Evolutionary conservation across 192 early-diverging fungal species (phyloP), one percentile per base, ranked within the genome.

Genomic region (Ramicandelaber brevisporus): DNA sequence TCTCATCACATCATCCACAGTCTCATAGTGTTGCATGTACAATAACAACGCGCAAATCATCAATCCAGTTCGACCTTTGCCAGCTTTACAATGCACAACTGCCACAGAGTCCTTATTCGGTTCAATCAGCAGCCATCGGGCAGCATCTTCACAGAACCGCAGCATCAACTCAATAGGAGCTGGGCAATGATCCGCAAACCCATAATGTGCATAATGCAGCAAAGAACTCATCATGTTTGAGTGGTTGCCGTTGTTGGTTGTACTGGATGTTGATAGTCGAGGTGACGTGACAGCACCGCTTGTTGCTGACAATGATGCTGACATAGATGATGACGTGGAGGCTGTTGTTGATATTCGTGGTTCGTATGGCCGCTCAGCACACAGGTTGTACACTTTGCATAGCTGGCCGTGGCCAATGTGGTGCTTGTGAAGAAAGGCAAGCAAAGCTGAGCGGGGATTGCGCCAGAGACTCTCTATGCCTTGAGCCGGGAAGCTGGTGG

Each of bases 301-400:
- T 3, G 5, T 28, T 9, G 6, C 8, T 5, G 28, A 29, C 3
- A 12, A 11, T 5, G 3, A 3, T 26, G 20, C 4, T 29, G 9
- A 1, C 11, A 29, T 3, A 4, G 10, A 9, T 12, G 1, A 10
- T 8, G 6, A 15, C 3, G 2, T 12, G 6, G n/a, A n/a, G n/a
- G n/a, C n/a, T n/a, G 2, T 14, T 8, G 14, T 2, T 8, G 14
- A 29, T 12, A 10, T 29, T 10, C 11, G 10, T 6, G 11, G 29
- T 14, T 9, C 10, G 5, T 12, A 15, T 2, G 2, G 28, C 1
- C 5, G 1, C 2, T 3, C 11, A 20, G 19, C 59, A 43, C 50
- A 62, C 55, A 70, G 31, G 27, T 70, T 70, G 40, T 59, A 70
- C 11, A 70, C 53, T 42, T 67, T 70, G 40, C 65, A 70, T n/a